Percentiles rank a stretch among this genome's conserved stretches.
Evolutionary conservation across 345 rosid species (phyloP).

Genomic region (Syzygium aqueum): DNA sequence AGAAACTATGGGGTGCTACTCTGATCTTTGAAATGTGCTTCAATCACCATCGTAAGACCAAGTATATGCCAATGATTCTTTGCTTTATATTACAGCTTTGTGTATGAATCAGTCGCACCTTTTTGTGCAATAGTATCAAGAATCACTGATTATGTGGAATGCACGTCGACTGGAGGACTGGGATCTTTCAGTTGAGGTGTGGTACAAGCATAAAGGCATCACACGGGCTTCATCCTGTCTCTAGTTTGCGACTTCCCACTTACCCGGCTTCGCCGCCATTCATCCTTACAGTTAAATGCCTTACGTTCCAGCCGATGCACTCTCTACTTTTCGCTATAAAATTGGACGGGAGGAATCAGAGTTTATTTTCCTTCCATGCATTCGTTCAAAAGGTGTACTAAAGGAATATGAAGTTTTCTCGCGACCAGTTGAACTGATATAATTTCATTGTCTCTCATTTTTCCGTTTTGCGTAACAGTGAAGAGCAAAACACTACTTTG

Average conservation of each 20-base stretch:
- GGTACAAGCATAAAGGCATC: too few relatives aligned
- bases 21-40: neutral
- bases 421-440: too few relatives aligned
- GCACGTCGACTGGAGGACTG: neutral
- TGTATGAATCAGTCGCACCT: neutral
- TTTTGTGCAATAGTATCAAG: neutral
- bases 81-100: neutral
- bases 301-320: too few relatives aligned
- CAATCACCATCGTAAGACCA: neutral
- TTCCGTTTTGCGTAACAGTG: neutral
- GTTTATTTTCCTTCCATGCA: neutral
- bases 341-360: neutral
- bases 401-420: neutral
- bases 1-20: neutral
- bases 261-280: neutral
- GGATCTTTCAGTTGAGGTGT: too few relatives aligned
- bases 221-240: neutral
- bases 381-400: neutral
- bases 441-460: neutral
- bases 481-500: neutral
- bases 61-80: neutral
- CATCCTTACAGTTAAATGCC: neutral
- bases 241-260: neutral
- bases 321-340: neutral
- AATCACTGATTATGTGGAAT: neutral